phyloP scores from a whole-genome alignment of 2,329 filamentous ascomycete species.

The Botrytis paeoniae region DNA sequence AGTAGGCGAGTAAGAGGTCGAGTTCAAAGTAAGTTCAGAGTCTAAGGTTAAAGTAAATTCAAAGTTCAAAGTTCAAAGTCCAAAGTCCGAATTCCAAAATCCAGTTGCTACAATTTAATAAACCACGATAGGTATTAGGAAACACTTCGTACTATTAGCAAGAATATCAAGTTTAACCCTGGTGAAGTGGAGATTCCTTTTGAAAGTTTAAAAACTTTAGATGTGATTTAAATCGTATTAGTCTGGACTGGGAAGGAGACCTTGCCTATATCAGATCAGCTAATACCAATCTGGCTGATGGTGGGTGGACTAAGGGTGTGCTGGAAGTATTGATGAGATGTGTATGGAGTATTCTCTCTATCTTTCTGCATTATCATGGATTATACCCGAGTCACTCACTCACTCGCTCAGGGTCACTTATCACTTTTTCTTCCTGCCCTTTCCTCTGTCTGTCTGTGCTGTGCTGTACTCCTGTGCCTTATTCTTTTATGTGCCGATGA shows the following conservation, averaged over 20 bases:
- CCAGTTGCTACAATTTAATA: not conserved
- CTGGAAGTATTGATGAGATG: not conserved
- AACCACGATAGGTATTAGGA: not conserved
- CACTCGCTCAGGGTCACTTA: not conserved
- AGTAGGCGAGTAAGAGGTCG: not conserved
- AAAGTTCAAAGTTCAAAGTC: not conserved
- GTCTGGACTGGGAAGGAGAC: not conserved
- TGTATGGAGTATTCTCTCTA: not conserved
- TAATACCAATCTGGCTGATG: not conserved
- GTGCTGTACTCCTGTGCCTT: not conserved
- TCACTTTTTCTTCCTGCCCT: not conserved
- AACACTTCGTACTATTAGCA: not conserved
- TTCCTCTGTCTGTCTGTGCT: not conserved
- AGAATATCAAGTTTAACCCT: not conserved
- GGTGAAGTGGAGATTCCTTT: slow-evolving; percentile 1
- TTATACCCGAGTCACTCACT: not conserved
- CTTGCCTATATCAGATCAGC: not conserved
- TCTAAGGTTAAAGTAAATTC: not conserved
- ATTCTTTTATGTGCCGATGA: not conserved
- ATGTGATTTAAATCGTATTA: not conserved
- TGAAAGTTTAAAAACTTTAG: not conserved
- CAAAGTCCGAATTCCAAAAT: too few species aligned
- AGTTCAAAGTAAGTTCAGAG: not conserved
- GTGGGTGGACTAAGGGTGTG: not conserved
- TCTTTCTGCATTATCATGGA: not conserved